Evolutionary conservation across 2,329 filamentous ascomycete genomes (phyloP), one percentile per base, ranked within the genome.

Genomic region (Hymenoscyphus fructigenus): DNA sequence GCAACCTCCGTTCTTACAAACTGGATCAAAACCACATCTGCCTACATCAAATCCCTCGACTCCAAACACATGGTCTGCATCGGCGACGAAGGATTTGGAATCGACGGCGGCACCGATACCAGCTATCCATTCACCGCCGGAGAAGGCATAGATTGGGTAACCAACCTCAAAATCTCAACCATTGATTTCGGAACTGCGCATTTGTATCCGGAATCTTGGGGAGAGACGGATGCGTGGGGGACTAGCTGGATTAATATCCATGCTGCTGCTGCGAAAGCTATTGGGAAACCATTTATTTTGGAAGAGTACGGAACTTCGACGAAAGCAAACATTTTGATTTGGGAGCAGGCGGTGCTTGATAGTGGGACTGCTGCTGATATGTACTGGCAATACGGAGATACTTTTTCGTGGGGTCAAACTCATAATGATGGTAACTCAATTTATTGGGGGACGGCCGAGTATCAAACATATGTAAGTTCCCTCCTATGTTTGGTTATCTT

Each of bases 1-100:
- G 78, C 78, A 38, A 84, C 85, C 0, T 80, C 81, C 6, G 81
- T 88, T 15, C 80, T 91, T 65, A 83, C 81, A 47, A 79, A 83
- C 56, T 91, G 88, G 89, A 85, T 47, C 12, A 47, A 32, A 44
- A 77, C 76, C 1, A 86, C 82, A 0, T 86, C 84, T 34, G 77
- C 80, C 6, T 91, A 88, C 73, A 85, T 91, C 76, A 90, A 90
- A 75, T 82, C 79, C 6, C 78, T 90, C 17, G 88, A 90, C 69
- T 69, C 80, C 1, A 77, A 82, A 60, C 88, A 89, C 73, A 83
- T 89, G 80, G 85, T 90, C 26, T 83, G 83, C 0, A 80, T 87
- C 23, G 87, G 88, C 5, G 87, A 89, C 67, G 88, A 90, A 75
- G 88, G 88, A 6, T 85, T 85, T 14, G 73, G 50, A 29, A 57